Evolutionary conservation across 2,329 filamentous ascomycete genomes (phyloP).

Genomic region (Paecilomyces sp.): DNA sequence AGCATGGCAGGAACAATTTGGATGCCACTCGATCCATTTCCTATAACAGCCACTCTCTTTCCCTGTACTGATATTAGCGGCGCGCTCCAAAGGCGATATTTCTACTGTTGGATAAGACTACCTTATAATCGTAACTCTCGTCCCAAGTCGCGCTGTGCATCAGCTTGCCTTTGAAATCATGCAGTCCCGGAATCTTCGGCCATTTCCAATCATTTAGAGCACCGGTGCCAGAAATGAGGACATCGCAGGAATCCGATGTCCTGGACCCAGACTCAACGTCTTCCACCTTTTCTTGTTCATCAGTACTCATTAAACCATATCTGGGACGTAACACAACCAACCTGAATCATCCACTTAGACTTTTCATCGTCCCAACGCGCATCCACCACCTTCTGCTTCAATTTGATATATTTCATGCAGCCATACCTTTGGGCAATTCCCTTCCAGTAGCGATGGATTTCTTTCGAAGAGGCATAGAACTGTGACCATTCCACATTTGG

Average conservation of each 20-base stretch:
- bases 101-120: neutral
- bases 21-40: conserved; percentile 34
- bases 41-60: conserved; percentile 30
- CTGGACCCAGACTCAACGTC: conserved; percentile 12
- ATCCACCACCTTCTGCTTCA: conserved; percentile 38
- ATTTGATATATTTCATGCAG: conserved; percentile 42
- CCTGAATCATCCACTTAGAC: conserved; percentile 22
- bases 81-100: neutral
- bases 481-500: conserved; percentile 42
- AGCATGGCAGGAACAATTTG: conserved; percentile 33
- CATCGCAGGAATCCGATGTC: conserved; percentile 21
- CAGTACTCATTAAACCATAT: conserved; percentile 4
- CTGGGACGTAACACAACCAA: conserved; percentile 5
- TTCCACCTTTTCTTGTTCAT: conserved; percentile 11
- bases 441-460: conserved; percentile 46
- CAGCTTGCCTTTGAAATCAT: conserved; percentile 25
- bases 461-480: conserved; percentile 41
- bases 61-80: conserved; percentile 9
- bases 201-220: conserved; percentile 31
- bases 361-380: conserved; percentile 37
- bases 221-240: conserved; percentile 34
- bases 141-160: conserved; percentile 41
- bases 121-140: conserved; percentile 24
- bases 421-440: conserved; percentile 36
- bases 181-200: conserved; percentile 20